These are phyloP conservation scores for Symbiodinium pilosum DNA, from an alignment of 73 alveolate species.

Conservation along the genomic window DNA sequence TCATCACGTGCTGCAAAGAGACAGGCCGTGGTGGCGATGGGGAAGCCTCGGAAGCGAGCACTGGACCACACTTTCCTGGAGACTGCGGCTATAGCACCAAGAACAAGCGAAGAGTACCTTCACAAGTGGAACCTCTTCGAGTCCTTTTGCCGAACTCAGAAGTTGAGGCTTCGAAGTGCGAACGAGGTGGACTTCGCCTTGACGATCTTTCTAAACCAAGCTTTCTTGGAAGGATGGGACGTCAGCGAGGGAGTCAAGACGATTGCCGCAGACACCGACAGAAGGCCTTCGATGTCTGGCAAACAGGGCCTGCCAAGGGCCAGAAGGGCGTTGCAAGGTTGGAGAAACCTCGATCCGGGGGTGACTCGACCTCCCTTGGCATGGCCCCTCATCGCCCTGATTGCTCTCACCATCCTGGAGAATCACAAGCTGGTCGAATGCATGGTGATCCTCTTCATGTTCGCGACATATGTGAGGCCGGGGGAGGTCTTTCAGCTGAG, in stretches of 20 bases:
- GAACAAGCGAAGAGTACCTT: neutral
- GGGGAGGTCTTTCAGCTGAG: neutral
- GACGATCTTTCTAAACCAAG: conserved; percentile 15
- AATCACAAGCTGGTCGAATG: neutral
- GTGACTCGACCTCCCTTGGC: conserved; percentile 17
- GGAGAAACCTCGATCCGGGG: conserved; percentile 36
- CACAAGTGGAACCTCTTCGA: neutral
- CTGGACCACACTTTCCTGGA: neutral
- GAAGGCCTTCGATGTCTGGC: neutral
- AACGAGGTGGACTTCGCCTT: neutral
- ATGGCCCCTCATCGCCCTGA: conserved; percentile 10
- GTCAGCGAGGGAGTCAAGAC: neutral
- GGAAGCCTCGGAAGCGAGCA: neutral
- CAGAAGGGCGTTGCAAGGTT: neutral
- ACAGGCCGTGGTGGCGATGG: neutral
- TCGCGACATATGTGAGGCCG: neutral
- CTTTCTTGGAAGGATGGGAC: neutral
- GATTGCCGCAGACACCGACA: neutral
- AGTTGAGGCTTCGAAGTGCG: too few relatives aligned
- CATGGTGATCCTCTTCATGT: neutral
- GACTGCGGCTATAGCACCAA: neutral
- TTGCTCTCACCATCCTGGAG: neutral
- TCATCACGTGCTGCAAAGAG: neutral
- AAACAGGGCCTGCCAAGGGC: neutral
- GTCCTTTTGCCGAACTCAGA: neutral